A percentile compares a stretch with the other conserved stretches of the same genome.
Evolutionary conservation across 1,284 basidiomycete genomes (phyloP).

Genomic region (Golubevia pallescens): DNA sequence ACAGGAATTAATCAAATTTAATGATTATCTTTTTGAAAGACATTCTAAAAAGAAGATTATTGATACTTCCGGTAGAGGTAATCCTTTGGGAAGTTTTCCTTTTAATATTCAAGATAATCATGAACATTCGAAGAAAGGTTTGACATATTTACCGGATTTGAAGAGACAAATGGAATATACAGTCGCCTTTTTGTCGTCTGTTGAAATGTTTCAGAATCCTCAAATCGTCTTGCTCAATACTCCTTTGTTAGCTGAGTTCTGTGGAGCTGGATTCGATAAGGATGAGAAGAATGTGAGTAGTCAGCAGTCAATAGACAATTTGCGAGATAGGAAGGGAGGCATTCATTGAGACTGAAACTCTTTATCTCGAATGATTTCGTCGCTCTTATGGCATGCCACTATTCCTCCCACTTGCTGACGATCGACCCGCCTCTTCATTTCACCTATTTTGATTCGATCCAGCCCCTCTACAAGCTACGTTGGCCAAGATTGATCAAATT

Average conservation of each 20-base stretch:
- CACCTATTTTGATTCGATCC: too few relatives aligned
- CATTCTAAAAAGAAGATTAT: background rate
- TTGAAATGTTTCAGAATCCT: background rate
- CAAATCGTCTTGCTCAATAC: background rate
- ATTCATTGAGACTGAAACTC: background rate
- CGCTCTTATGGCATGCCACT: too few relatives aligned
- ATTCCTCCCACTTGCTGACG: too few relatives aligned
- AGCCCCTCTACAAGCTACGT: background rate
- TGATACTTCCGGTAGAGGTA: background rate
- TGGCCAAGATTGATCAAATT: background rate
- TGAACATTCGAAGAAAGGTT: background rate
- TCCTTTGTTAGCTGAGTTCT: background rate
- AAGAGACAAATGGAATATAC: background rate
- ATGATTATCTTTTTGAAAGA: background rate
- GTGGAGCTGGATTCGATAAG: too few relatives aligned
- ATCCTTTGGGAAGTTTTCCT: too few relatives aligned
- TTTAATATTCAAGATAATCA: background rate
- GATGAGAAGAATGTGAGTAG: too few relatives aligned
- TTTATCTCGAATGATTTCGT: background rate
- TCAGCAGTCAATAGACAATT: too few relatives aligned
- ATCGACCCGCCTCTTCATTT: background rate
- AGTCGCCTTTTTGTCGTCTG: background rate
- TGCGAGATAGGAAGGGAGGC: too few relatives aligned
- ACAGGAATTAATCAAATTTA: background rate
- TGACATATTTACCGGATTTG: background rate